These are phyloP conservation scores for Babesia ovata DNA, from an alignment of 169 alveolate species.

Conservation along the genomic window DNA sequence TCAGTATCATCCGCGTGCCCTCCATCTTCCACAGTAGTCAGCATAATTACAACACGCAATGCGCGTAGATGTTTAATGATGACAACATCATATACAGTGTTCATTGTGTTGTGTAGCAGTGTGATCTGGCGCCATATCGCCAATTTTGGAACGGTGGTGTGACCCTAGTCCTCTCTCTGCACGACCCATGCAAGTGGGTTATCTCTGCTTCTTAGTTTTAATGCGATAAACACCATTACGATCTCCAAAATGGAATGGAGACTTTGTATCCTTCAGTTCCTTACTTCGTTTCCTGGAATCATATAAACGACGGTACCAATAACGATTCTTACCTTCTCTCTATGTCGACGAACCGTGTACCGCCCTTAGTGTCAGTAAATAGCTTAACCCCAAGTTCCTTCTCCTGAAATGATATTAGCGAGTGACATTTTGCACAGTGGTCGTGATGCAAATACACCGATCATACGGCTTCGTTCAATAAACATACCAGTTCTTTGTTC, in stretches of 20 bases:
- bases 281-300: conserved; percentile 34
- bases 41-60: too few species aligned
- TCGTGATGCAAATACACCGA: background rate
- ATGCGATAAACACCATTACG: conserved; percentile 38
- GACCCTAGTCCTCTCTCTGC: too few species aligned
- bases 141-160: too few species aligned
- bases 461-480: background rate
- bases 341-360: conserved; percentile 52
- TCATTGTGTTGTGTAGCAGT: too few species aligned
- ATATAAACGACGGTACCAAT: background rate
- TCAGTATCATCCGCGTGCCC: too few species aligned
- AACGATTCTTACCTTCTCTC: conserved; percentile 36
- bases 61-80: too few species aligned
- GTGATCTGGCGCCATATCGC: too few species aligned
- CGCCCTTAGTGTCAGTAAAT: conserved; percentile 55
- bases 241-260: conserved; percentile 41
- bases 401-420: conserved; percentile 18
- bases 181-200: too few species aligned
- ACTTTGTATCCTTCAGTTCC: conserved; percentile 31
- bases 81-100: too few species aligned
- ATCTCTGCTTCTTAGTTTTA: background rate
- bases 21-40: too few species aligned
- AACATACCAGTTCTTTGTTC: conserved; percentile 66
- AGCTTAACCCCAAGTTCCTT: conserved; percentile 65
- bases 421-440: too few species aligned